Percentiles rank a stretch among this genome's conserved stretches.
phyloP scores from a whole-genome alignment of 2,329 filamentous ascomycete genomes.

The Cytospora leucostoma region DNA sequence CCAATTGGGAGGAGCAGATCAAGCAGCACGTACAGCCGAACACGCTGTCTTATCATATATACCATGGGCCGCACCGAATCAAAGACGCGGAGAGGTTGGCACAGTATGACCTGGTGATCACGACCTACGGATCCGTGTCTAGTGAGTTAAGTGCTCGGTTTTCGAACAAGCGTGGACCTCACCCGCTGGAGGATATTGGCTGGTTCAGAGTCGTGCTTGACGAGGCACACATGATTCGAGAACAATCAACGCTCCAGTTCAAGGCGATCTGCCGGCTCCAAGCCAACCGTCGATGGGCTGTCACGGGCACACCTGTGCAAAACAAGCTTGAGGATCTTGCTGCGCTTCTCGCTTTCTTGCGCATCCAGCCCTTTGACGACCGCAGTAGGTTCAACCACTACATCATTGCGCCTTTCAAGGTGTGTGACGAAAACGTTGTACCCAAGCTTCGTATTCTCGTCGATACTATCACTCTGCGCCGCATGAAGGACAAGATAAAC shows the following conservation, averaged over 20 bases:
- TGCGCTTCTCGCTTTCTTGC: conserved; percentile 81
- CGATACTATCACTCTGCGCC: conserved; percentile 89
- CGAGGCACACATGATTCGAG: conserved; percentile 92
- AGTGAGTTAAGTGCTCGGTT: conserved; percentile 71
- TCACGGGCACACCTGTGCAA: conserved; percentile 95
- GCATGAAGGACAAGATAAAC: conserved; percentile 88
- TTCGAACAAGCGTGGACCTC: conserved; percentile 59
- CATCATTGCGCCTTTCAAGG: conserved; percentile 85
- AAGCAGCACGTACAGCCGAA: conserved; percentile 72
- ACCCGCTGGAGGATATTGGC: conserved; percentile 74
- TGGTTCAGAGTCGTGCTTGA: conserved; percentile 95
- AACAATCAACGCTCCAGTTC: conserved; percentile 77
- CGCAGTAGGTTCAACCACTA: conserved; percentile 72
- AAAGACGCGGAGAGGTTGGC: conserved; percentile 69
- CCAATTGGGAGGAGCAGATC: conserved; percentile 94
- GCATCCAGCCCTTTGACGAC: conserved; percentile 82
- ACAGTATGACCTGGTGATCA: conserved; percentile 81
- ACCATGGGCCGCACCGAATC: conserved; percentile 78
- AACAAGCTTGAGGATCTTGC: conserved; percentile 90
- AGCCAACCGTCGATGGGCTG: conserved; percentile 85
- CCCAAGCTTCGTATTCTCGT: conserved; percentile 86
- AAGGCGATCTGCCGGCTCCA: conserved; percentile 80
- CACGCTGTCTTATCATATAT: conserved; percentile 73
- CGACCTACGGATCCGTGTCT: conserved; percentile 86
- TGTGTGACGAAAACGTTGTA: conserved; percentile 79